Evolutionary conservation across 352 stramenopile species (phyloP), one percentile per base, ranked within the genome.

Genomic region (Phytophthora europaea): DNA sequence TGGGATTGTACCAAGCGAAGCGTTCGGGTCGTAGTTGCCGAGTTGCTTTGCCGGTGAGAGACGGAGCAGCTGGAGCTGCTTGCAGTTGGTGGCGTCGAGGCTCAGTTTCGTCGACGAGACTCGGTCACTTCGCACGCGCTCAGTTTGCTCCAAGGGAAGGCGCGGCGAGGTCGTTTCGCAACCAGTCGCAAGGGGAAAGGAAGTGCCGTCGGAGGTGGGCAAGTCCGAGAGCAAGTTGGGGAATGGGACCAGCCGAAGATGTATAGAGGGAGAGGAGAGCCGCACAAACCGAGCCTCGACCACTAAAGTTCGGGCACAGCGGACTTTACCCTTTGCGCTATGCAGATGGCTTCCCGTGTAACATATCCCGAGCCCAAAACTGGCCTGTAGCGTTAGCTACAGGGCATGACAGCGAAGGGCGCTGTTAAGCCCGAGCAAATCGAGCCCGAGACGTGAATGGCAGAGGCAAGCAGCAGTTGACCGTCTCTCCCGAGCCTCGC

Each of bases 1-100:
- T 80, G 71, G 31, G 75, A 79, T 53, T 58, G 63, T 76, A 81
- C 75, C 67, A 76, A 51, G 61, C 70, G 50, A 70, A 70, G 57
- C 55, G 38, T 53, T 61, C 67, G 12, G 45, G 18, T 8, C 22
- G 22, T 26, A 60, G 50, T 65, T 72, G 70, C 38, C 45, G 18
- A 57, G 65, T 56, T 47, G 47, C 67, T 61, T 75, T 33, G 55
- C 66, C 22, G 55, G 71, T 74, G 64, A 76, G 70, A 81, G 65
- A 34, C 65, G 70, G 69, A 80, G 64, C 63, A 52, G 33, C 38
- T 57, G 54, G 43, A 5, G 38, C 36, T 16, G 13, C 20, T 70
- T 70, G 55, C 73, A 76, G 72, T 75, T 81, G 65, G 55, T 66
- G 62, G 23, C 66, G 48, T 54, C 20, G 62, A 47, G 38, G 59